Base-by-base conservation (phyloP, 1,139 yeast genomes). In the Candida anutae region DNA sequence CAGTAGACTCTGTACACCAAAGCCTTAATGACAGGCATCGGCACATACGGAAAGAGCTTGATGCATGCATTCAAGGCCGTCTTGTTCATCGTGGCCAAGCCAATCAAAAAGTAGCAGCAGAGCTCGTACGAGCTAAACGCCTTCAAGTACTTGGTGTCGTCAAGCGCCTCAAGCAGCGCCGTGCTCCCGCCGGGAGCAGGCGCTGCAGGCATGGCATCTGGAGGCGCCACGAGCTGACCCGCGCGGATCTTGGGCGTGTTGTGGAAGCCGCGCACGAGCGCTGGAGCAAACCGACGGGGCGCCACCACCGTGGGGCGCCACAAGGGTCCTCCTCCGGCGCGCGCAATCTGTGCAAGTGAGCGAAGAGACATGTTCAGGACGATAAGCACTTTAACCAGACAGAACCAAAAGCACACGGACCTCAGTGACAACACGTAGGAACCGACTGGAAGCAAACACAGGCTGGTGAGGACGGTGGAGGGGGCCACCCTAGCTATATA, bases 1-100 rank as follows among this genome's bases (percentile, higher is more conserved):
- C 94, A 82, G 58, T 87, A 88, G 36, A 84, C 69, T 37, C 80
- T 79, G 51, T 84, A 87, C 12, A 88, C 84, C 41, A 87, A 64
- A 23, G 74, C 58, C 54, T 77, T 82, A 39, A 88, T 69, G 23
- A 85, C 34, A 34, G 73, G 65, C 47, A 79, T 64, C 16, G 97
- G 97, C 9, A 81, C 71, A 38, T 68, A 74, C 3, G 93, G 93
- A 55, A 81, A 81, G n/a, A 69, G 29, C 43, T 71, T 75, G 43
- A 79, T 77, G 34, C 78, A 78, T 8, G 69, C 36, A 37, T 77
- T 62, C 38, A 81, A 61, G 15, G 75, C 63, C 24, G 78, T 68
- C 43, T 75, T 77, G 51, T 74, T 76, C 22, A 75, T 42, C 1
- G 90, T 80, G 22, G 78, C 78, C 27, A 73, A 35, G 5, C 90